Evolutionary conservation across 164 flowering plant species (phyloP), one percentile per base, ranked within the genome.

Genomic region (Chloranthus sessilifolius): DNA sequence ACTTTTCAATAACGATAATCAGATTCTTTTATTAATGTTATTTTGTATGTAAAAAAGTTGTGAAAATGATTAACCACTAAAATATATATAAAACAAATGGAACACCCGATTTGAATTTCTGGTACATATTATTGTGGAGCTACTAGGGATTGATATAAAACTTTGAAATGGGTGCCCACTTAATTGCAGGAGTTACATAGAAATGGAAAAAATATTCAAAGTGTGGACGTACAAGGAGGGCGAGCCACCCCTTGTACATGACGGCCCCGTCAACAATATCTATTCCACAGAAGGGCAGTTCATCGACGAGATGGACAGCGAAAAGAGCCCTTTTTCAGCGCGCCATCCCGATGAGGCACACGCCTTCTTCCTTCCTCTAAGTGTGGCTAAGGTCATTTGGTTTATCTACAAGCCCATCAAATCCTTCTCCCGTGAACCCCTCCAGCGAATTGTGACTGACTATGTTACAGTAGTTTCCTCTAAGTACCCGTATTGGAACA

Each of bases 401-500:
- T 80, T 66, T 53, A 22, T 85, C 1, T 82, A 79, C 66, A 42
- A 35, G 37, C 78, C 76, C 5, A n/a, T n/a, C n/a, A 34, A 12
- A 23, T 20, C 63, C 4, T 55, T 53, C 28, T 60, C 77, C 44
- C 11, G 56, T 34, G 46, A 35, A 5, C 75, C 81, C 0, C 59
- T 88, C 34, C 33, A 20, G 38, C 55, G 48, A 2, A 67, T 71
- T 21, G 75, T 77, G 7, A 35, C 67, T 3, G 90, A 81, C 54
- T 88, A 88, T 39, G 75, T 82, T 15, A 52, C 55, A 7, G 56
- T 77, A 10, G 55, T 88, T 22, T 77, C 96, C 14, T 41, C 60
- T 5, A 77, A 74, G 31, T 59, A 88, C 62, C 90, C 94, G 0
- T 85, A 69, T 48, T 88, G 96, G 96, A 88, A 88, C 55, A 40